A percentile compares a stretch with the other conserved stretches of the same genome.
phyloP scores from a whole-genome alignment of 192 early-diverging fungal species.

The Phycomyces blakesleeanus region DNA sequence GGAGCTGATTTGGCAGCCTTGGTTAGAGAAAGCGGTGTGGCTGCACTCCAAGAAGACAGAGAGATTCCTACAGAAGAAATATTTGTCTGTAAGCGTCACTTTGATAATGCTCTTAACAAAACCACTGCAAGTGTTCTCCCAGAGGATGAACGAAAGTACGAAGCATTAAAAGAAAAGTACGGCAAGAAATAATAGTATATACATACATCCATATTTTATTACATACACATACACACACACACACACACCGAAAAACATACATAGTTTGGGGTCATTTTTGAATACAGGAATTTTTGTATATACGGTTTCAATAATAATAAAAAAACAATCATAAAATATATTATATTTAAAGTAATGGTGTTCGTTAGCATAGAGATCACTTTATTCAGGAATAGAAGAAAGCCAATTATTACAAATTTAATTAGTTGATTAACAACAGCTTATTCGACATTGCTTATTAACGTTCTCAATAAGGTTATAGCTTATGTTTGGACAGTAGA shows the following conservation, averaged over 20 bases:
- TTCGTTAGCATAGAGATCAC: too few species aligned
- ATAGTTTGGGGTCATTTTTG: too few species aligned
- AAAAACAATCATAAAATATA: constrained; percentile 2
- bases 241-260: too few species aligned
- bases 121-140: constrained; percentile 74
- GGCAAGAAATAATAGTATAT: constrained; percentile 9
- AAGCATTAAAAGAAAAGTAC: constrained; percentile 21
- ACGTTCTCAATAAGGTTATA: too few species aligned
- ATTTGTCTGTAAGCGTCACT: constrained; percentile 60
- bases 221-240: too few species aligned
- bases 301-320: not conserved
- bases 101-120: constrained; percentile 77
- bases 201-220: not conserved
- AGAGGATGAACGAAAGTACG: constrained; percentile 15
- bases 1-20: constrained; percentile 77
- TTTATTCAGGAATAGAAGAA: too few species aligned
- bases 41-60: constrained; percentile 51
- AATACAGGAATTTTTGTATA: too few species aligned
- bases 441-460: too few species aligned
- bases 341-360: not conserved
- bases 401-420: too few species aligned
- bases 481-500: too few species aligned
- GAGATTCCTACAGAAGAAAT: constrained; percentile 34
- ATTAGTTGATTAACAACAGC: too few species aligned
- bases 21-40: constrained; percentile 77